Base-by-base conservation (phyloP, 805 yeast genomes). In the Yarrowia phangngaensis region DNA sequence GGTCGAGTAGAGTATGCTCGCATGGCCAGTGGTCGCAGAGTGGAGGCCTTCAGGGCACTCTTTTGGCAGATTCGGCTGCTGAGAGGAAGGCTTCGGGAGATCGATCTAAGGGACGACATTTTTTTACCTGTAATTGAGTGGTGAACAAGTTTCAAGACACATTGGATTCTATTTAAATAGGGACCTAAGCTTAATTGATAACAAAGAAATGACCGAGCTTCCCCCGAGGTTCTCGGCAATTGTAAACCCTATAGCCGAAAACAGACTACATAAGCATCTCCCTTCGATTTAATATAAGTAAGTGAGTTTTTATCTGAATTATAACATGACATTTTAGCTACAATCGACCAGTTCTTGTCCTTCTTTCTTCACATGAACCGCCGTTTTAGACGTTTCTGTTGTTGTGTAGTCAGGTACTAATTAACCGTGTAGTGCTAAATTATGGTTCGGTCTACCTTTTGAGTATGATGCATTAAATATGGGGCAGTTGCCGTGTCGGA, bases 141-240 rank as follows among this genome's bases (percentile, higher is more conserved):
- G 12, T 41, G 47, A 14, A 14, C 5, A n/a, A 17, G 15, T 8
- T 8, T 12, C 7, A 20, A 29, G 48, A 29, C 35, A 29, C 20
- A 12, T 24, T 28, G 23, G 35, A 16, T 29, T 22, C n/a, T 41
- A 41, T 30, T 41, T 41, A 41, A 41, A 41, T 41, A 41, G 20
- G 20, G 20, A 26, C 14, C 45, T 13, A 32, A 30, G 35, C 29
- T 41, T 41, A 29, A 29, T 11, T 22, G 15, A 27, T 7, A n/a
- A 8, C 15, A n/a, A 15, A 23, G 8, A 11, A 20, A 13, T 41
- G 35, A 35, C 48, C 48, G 48, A 41, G 48, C 35, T 29, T 22
- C 20, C 35, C 48, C 48, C 48, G 48, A 41, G 48, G 34, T 20
- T 29, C 33, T 27, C 35, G 48, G 35, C 35, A 41, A 41, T 29